Base-by-base conservation (phyloP, 2,329 filamentous ascomycete genomes). In the Fusarium fujikuroi region DNA sequence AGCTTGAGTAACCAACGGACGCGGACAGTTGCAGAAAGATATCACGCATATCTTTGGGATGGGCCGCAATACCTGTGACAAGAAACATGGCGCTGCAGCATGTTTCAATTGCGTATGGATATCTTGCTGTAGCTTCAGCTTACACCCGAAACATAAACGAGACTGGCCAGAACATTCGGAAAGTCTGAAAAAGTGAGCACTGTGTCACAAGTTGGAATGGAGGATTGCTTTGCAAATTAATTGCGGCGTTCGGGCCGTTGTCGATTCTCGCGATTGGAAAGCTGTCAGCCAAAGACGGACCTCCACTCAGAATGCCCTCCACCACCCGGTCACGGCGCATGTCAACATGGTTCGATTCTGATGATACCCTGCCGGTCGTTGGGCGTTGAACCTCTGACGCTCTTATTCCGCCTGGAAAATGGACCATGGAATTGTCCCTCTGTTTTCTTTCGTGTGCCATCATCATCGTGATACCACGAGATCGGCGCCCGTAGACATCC, bases 231-330 rank as follows among this genome's bases (percentile, higher is more conserved):
- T 30, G 30, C 62, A 19, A 70, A 47, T 49, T n/a, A 36, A 44
- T 36, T 60, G 52, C 66, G 65, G 66, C 66, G 66, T 69, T 69
- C 66, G 54, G 67, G 61, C 70, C 69, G 69, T 70, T 72, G 43
- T 49, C 64, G 63, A 72, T 52, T 30, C 57, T 70, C 53, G 25
- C 43, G 40, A 39, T 39, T 36, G 36, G 43, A 65, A 49, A 44
- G 25, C 42, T 59, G 60, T 57, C 70, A 73, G 59, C 69, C 42
- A 60, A 66, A 69, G 65, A 65, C 36, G 19, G 36, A 47, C 69
- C 68, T 68, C 68, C 69, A 58, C 56, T 68, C 54, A 60, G 21
- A 36, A 47, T 50, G 15, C 62, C 63, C 63, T 67, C 63, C 65
- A 58, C 60, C 66, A 70, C 60, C 60, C 32, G 32, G 60, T 66